Evolutionary conservation across 805 yeast genomes (phyloP).

Genomic region (Metschnikowia chrysomelidarum): DNA sequence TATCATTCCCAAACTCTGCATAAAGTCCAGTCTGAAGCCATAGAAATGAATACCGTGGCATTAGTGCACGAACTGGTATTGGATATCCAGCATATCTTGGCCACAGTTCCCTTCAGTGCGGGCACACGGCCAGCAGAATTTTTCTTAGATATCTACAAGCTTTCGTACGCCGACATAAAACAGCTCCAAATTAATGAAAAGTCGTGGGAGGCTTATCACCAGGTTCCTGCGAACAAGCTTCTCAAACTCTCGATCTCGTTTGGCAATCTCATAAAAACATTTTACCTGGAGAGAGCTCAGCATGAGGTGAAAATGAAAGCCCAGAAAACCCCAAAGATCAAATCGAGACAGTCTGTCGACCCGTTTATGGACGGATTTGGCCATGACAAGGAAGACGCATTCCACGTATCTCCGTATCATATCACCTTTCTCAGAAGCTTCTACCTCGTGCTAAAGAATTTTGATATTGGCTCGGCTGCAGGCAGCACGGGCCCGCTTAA

Average conservation of each 20-base stretch:
- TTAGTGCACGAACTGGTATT: slow-evolving; percentile 27
- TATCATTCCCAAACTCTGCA: too few relatives aligned
- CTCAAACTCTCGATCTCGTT: slow-evolving; percentile 42
- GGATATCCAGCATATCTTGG: slow-evolving; percentile 27
- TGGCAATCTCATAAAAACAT: slow-evolving; percentile 39
- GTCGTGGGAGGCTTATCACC: slow-evolving; percentile 21
- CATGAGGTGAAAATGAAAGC: slow-evolving; percentile 23
- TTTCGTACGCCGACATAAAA: slow-evolving; percentile 23
- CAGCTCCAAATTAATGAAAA: slow-evolving; percentile 22
- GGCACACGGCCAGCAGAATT: slow-evolving; percentile 15
- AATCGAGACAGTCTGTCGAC: slow-evolving; percentile 8
- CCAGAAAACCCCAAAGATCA: slow-evolving; percentile 9
- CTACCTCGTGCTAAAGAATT: slow-evolving; percentile 34
- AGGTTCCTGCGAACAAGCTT: slow-evolving; percentile 36
- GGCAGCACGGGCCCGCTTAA: slow-evolving; percentile 1
- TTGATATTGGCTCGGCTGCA: slow-evolving; percentile 33
- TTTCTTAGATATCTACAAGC: slow-evolving; percentile 34
- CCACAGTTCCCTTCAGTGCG: slow-evolving; percentile 35
- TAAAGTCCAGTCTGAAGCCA: not conserved
- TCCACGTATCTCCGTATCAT: slow-evolving; percentile 23
- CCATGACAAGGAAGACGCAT: slow-evolving; percentile 1
- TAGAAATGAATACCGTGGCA: slow-evolving; percentile 15
- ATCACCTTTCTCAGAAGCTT: slow-evolving; percentile 35
- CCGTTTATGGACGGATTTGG: slow-evolving; percentile 16
- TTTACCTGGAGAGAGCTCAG: slow-evolving; percentile 34